These are phyloP conservation scores for Aspergillus indologenus DNA, from an alignment of 495 filamentous ascomycete genomes.

Conservation along the genomic window DNA sequence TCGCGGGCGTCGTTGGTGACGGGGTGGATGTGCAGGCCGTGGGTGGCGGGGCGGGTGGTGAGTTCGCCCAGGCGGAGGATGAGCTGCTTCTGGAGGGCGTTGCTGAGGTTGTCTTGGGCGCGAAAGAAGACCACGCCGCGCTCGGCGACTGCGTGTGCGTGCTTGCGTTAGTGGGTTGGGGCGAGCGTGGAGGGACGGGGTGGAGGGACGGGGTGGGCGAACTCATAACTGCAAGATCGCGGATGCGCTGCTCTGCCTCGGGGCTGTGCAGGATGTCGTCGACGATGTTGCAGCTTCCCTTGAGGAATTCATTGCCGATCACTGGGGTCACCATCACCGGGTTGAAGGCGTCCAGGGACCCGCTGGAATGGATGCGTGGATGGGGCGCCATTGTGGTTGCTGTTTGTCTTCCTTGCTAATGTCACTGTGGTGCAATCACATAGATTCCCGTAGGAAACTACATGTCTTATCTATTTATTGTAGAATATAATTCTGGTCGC, in stretches of 20 bases:
- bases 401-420: background rate
- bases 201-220: background rate
- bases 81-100: conserved; percentile 62
- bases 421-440: too few species aligned
- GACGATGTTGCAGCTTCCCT: conserved; percentile 44
- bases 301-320: conserved; percentile 54
- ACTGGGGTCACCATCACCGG: conserved; percentile 20
- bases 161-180: background rate
- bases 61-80: conserved; percentile 57
- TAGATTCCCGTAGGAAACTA: background rate
- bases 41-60: conserved; percentile 54
- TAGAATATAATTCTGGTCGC: background rate
- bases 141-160: conserved; percentile 54
- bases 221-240: conserved; percentile 55
- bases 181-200: background rate
- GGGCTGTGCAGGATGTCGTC: conserved; percentile 51
- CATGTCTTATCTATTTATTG: background rate
- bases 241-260: conserved; percentile 55
- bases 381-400: background rate
- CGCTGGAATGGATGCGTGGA: conserved; percentile 12
- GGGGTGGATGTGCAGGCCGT: conserved; percentile 66
- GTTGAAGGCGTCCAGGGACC: conserved; percentile 15
- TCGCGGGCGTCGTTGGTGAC: conserved; percentile 50
- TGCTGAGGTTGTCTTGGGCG: conserved; percentile 57
- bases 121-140: conserved; percentile 76